Conservation (phyloP, 179 eudicot genomes). For the Patellifolia procumbens region DNA sequence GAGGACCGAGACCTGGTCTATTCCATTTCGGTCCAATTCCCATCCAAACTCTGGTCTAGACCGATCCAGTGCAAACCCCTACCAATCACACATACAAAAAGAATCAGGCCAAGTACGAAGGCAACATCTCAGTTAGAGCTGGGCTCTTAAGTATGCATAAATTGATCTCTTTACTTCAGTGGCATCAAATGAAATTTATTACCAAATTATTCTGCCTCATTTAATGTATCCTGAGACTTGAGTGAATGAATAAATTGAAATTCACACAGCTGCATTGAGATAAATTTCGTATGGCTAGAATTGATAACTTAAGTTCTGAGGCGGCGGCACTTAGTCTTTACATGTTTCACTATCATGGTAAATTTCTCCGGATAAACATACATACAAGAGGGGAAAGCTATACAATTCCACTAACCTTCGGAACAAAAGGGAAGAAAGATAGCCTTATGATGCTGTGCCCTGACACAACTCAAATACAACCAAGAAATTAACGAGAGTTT, state of each 20-base stretch:
- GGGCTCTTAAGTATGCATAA: too few relatives aligned
- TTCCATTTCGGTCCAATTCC: too few relatives aligned
- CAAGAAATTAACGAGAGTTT: neutral
- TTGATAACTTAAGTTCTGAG: too few relatives aligned
- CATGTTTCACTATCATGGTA: neutral
- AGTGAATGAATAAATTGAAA: neutral
- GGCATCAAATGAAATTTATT: neutral
- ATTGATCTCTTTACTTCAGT: too few relatives aligned
- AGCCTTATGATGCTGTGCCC: neutral
- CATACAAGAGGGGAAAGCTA: neutral
- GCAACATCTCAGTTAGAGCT: too few relatives aligned
- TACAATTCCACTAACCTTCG: neutral
- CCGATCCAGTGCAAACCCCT: too few relatives aligned
- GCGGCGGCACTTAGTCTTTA: neutral
- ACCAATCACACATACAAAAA: too few relatives aligned
- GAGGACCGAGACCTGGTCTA: too few relatives aligned
- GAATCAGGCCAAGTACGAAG: too few relatives aligned
- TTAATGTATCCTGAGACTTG: neutral
- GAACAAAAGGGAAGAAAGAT: neutral
- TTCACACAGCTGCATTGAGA: neutral
- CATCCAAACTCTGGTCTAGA: too few relatives aligned
- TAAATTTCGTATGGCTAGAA: too few relatives aligned
- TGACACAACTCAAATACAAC: conserved; percentile 4
- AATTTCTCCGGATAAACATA: neutral
- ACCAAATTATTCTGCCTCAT: conserved; percentile 8